Percentiles rank a stretch among this genome's conserved stretches.
Conservation (phyloP, 1,139 yeast genomes). For the Hansenula lynferdii region DNA sequence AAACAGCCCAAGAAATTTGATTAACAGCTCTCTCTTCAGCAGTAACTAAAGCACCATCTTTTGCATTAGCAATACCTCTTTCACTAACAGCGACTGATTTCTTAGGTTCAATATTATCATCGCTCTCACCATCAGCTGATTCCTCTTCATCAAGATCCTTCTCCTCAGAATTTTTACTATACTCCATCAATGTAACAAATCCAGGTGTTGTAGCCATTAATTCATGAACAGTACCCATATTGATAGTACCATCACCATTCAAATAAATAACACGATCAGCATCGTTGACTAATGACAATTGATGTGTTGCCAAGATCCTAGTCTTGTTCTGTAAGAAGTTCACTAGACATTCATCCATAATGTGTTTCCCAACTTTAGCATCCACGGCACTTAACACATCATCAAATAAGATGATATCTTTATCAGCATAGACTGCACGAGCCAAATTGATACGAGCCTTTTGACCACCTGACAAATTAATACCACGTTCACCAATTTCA, state of each 20-base stretch:
- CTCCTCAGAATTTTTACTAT: slow-evolving; percentile 31
- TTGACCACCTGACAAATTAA: slow-evolving; percentile 90
- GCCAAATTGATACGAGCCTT: slow-evolving; percentile 76
- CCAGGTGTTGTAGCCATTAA: slow-evolving; percentile 39
- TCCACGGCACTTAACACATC: slow-evolving; percentile 92
- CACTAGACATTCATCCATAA: slow-evolving; percentile 66
- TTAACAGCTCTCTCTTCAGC: slow-evolving; percentile 49
- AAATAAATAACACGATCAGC: slow-evolving; percentile 71
- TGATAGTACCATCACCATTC: slow-evolving; percentile 59
- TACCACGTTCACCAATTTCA: slow-evolving; percentile 91
- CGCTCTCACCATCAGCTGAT: slow-evolving; percentile 23
- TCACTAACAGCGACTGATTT: slow-evolving; percentile 15
- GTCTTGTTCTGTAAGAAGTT: slow-evolving; percentile 59
- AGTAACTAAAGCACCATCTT: slow-evolving; percentile 33
- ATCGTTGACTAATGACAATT: slow-evolving; percentile 58
- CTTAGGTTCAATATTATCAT: slow-evolving; percentile 9
- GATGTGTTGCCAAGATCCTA: slow-evolving; percentile 81
- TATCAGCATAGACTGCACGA: slow-evolving; percentile 71
- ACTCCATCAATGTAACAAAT: slow-evolving; percentile 50
- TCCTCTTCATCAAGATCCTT: slow-evolving; percentile 22
- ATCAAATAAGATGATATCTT: slow-evolving; percentile 68
- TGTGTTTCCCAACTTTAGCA: slow-evolving; percentile 82
- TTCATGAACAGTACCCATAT: slow-evolving; percentile 50
- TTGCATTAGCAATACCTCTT: slow-evolving; percentile 19
- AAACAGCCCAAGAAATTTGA: slow-evolving; percentile 41